Evolutionary conservation across 1,139 yeast genomes (phyloP), one percentile per base, ranked within the genome.

Genomic region (Candida smagusa): DNA sequence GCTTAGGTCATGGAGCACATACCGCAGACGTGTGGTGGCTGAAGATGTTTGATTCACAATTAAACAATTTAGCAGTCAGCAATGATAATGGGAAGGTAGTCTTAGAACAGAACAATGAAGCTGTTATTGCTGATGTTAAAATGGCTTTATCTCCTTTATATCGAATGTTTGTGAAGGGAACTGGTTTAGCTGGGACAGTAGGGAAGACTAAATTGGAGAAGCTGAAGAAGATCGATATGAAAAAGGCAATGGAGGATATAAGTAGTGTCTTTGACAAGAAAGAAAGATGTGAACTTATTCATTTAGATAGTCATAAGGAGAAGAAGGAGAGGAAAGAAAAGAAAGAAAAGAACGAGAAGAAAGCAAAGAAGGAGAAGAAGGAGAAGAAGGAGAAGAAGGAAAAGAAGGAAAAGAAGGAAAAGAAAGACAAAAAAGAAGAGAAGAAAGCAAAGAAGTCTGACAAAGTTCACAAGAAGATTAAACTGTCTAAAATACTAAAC

Each of bases 1-100:
- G 98, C 3, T 69, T 92, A 31, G 96, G 96, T 0, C 83, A 83
- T 52, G 83, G 77, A 44, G 63, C 74, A 9, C 72, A 72, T 36
- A 84, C 81, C 40, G 81, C 83, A 13, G 97, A 89, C 52, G 84
- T 87, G 37, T 92, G 98, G 98, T 92, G 98, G 98, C 97, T 92
- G 49, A 74, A 84, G 48, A 68, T 90, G 34, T 92, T 92, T 63
- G 97, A 92, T 59, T 96, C 96, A 1, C 96, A 89, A 51, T 72
- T 92, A 46, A 87, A 87, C 55, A 76, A 79, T 13, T 59, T 92
- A 34, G 90, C 86, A 41, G 92, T 89, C 6, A 66, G 55, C 23
- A 55, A 52, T 9, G 42, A 58, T 16, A 43, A 40, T 5, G 49
- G 48, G 7, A 59, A 56, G 0, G 59, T 68, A 0, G 48, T 56